Percentiles rank a stretch among this genome's conserved stretches.
phyloP scores from a whole-genome alignment of 495 filamentous ascomycete genomes.

The Daldinia caldariorum region DNA sequence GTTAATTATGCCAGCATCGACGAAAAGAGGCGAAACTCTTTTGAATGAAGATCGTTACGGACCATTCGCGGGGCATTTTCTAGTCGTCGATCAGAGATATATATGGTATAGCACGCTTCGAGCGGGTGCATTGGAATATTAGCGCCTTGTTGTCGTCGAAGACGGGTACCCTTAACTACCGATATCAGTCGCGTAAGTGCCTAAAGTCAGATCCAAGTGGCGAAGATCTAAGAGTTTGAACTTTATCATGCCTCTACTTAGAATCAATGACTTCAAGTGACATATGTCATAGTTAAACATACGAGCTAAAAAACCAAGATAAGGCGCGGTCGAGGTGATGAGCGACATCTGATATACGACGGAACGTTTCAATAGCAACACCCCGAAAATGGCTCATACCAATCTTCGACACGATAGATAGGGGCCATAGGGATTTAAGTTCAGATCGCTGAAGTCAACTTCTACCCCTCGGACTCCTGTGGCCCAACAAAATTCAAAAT shows the following conservation, averaged over 20 bases:
- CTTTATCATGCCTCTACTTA: not conserved
- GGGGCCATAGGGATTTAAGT: conserved; percentile 9
- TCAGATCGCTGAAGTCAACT: conserved; percentile 22
- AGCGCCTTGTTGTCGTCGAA: conserved; percentile 2
- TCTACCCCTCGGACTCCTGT: conserved; percentile 1
- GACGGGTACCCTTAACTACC: not conserved
- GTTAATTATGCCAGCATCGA: not conserved
- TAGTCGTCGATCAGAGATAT: not conserved
- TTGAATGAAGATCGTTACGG: not conserved
- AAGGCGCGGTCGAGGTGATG: not conserved
- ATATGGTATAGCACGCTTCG: not conserved
- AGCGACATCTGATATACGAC: not conserved
- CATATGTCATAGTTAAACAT: not conserved
- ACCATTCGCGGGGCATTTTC: not conserved
- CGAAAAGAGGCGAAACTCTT: not conserved
- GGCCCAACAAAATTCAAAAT: conserved; percentile 13
- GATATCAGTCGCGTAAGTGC: not conserved
- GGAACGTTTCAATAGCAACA: not conserved
- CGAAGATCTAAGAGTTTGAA: conserved; percentile 5
- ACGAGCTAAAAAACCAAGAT: not conserved
- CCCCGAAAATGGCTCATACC: not conserved
- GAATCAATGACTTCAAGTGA: not conserved
- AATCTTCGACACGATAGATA: not conserved
- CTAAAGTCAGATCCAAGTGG: not conserved
- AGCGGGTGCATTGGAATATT: not conserved